Conservation (phyloP, 2,329 filamentous ascomycete species). For the Nothopassalora personata region DNA sequence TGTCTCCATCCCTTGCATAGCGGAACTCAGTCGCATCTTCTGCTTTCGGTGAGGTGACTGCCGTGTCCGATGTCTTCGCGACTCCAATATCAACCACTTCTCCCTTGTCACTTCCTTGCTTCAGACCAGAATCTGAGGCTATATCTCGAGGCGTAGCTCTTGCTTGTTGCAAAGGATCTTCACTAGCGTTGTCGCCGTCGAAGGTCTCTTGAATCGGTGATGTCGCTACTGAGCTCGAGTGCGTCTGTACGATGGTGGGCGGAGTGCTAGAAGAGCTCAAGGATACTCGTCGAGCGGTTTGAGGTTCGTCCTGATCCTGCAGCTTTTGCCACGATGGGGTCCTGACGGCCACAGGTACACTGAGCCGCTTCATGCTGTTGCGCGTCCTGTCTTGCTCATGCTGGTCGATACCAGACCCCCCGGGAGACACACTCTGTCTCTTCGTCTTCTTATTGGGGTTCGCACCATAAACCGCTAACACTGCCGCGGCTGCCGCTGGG, state of each 20-base stretch:
- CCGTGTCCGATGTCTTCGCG: slow-evolving; percentile 38
- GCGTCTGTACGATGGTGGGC: background rate
- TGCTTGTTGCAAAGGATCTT: background rate
- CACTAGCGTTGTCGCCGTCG: background rate
- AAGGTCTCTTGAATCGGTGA: background rate
- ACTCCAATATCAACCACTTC: slow-evolving; percentile 34
- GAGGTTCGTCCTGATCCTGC: slow-evolving; percentile 3
- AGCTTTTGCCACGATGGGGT: background rate
- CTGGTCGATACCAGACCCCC: slow-evolving; percentile 7
- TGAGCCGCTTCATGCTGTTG: slow-evolving; percentile 13
- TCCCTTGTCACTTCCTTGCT: slow-evolving; percentile 6
- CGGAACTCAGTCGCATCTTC: slow-evolving; percentile 9
- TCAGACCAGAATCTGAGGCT: background rate
- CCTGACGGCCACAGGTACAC: slow-evolving; percentile 6
- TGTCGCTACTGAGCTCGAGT: background rate
- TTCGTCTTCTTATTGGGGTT: background rate
- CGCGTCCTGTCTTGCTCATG: slow-evolving; percentile 13
- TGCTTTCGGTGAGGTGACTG: slow-evolving; percentile 10
- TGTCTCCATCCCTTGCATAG: slow-evolving; percentile 15
- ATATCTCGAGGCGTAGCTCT: slow-evolving; percentile 1
- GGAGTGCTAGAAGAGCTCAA: background rate
- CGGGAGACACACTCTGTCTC: slow-evolving; percentile 1
- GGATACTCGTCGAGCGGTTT: background rate
- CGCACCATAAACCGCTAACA: slow-evolving; percentile 8
- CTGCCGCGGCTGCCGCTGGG: slow-evolving; percentile 13